Evolutionary conservation across 148 eudicot genomes (phyloP).

Genomic region (Spergularia bocconei): DNA sequence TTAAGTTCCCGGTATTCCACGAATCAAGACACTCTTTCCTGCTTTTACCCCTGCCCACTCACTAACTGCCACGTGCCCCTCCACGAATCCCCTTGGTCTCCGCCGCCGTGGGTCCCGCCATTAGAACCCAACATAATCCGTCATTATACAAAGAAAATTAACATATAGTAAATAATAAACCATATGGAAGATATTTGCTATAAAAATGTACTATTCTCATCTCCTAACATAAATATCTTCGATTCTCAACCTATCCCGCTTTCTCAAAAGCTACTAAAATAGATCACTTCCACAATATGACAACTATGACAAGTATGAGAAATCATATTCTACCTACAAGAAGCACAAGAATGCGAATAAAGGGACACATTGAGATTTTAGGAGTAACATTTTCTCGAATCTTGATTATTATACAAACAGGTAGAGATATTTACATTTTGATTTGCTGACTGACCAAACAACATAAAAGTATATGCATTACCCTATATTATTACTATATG

Average conservation of each 20-base stretch:
- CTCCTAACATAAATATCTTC: neutral
- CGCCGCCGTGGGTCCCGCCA: constrained; percentile 30
- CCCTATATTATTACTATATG: neutral
- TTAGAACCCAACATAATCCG: neutral
- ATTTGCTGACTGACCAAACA: neutral
- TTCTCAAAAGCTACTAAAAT: too few relatives aligned
- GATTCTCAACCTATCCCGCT: too few relatives aligned
- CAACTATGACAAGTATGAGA: too few relatives aligned
- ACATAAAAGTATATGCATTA: constrained; percentile 7
- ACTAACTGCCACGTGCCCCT: constrained; percentile 8
- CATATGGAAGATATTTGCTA: neutral
- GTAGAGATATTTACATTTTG: constrained; percentile 27
- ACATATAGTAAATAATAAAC: neutral
- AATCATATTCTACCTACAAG: too few relatives aligned
- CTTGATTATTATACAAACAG: neutral
- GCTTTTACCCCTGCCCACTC: constrained; percentile 17
- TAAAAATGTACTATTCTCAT: neutral
- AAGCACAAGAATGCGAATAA: too few relatives aligned
- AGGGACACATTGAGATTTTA: neutral
- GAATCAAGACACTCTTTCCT: constrained; percentile 19
- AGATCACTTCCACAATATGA: too few relatives aligned
- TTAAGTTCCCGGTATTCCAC: constrained; percentile 26
- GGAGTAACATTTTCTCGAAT: constrained; percentile 3
- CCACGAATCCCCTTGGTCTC: constrained; percentile 8
- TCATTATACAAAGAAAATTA: neutral